Evolutionary conservation across 2,329 filamentous ascomycete species (phyloP).

Genomic region (Blumeriella jaapii): DNA sequence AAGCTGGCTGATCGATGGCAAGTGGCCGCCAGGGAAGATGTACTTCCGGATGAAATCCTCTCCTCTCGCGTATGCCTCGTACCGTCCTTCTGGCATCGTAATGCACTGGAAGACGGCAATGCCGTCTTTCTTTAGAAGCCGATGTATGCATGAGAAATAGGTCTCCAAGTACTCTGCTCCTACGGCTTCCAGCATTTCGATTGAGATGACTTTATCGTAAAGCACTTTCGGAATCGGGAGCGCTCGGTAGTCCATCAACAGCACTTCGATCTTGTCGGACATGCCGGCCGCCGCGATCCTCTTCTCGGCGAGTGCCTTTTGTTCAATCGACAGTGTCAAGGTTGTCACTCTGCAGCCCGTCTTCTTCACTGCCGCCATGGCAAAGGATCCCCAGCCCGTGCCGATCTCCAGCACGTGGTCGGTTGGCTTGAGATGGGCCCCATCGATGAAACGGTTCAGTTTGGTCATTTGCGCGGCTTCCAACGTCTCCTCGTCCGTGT

Average conservation of each 20-base stretch:
- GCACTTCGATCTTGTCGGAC: slow-evolving; percentile 48
- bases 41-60: slow-evolving; percentile 69
- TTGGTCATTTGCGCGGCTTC: slow-evolving; percentile 59
- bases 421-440: slow-evolving; percentile 47
- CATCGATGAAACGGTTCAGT: slow-evolving; percentile 52
- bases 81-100: slow-evolving; percentile 60
- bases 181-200: slow-evolving; percentile 70
- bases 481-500: slow-evolving; percentile 41
- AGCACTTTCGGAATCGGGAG: slow-evolving; percentile 40
- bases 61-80: slow-evolving; percentile 52
- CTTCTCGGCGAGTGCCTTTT: slow-evolving; percentile 55
- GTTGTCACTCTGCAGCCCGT: slow-evolving; percentile 60
- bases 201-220: slow-evolving; percentile 63
- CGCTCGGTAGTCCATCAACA: slow-evolving; percentile 57
- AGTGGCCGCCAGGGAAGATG: slow-evolving; percentile 68
- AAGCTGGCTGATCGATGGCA: slow-evolving; percentile 47
- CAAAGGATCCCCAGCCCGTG: slow-evolving; percentile 65
- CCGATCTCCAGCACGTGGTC: slow-evolving; percentile 68
- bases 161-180: slow-evolving; percentile 54
- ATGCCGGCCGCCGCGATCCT: slow-evolving; percentile 51
- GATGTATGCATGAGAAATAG: slow-evolving; percentile 55
- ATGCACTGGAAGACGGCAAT: slow-evolving; percentile 67
- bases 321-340: slow-evolving; percentile 56
- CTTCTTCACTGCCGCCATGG: slow-evolving; percentile 53
- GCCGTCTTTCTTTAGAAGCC: slow-evolving; percentile 52